Percentiles rank a stretch among this genome's conserved stretches.
Conservation (phyloP, 2,329 filamentous ascomycete genomes). For the Scedosporium dehoogii region DNA sequence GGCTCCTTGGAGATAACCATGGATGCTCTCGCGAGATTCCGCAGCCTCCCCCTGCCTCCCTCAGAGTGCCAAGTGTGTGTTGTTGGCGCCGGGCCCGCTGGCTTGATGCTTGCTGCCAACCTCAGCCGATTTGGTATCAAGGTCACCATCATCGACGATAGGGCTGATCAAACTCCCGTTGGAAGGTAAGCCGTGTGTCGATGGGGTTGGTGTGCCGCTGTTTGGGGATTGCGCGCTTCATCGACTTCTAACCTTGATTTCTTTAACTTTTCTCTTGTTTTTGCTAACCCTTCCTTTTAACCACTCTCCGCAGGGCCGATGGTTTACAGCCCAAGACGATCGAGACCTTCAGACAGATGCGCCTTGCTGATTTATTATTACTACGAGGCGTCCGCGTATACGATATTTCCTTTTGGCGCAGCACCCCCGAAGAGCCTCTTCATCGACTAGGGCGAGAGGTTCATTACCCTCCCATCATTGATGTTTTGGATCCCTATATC, state of each 20-base stretch:
- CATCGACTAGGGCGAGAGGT: conserved; percentile 54
- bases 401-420: conserved; percentile 66
- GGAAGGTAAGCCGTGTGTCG: conserved; percentile 33
- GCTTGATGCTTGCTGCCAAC: conserved; percentile 43
- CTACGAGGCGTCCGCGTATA: conserved; percentile 60
- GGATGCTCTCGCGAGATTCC: conserved; percentile 36
- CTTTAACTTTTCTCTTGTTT: neutral
- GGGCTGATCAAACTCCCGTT: conserved; percentile 56
- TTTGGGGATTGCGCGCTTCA: no score
- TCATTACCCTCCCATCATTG: conserved; percentile 56
- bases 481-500: conserved; percentile 47
- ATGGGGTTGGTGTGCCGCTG: neutral
- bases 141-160: conserved; percentile 57
- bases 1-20: conserved; percentile 24
- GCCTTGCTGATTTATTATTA: conserved; percentile 58
- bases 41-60: conserved; percentile 37
- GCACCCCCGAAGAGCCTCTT: conserved; percentile 38
- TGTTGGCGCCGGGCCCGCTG: conserved; percentile 45
- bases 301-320: conserved; percentile 41
- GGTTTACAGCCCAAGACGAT: conserved; percentile 71
- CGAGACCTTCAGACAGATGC: conserved; percentile 65
- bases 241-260: neutral
- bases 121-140: conserved; percentile 58
- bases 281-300: neutral
- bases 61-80: conserved; percentile 38